phyloP scores from a whole-genome alignment of 352 stramenopile species.

The Phytophthora pisi region DNA sequence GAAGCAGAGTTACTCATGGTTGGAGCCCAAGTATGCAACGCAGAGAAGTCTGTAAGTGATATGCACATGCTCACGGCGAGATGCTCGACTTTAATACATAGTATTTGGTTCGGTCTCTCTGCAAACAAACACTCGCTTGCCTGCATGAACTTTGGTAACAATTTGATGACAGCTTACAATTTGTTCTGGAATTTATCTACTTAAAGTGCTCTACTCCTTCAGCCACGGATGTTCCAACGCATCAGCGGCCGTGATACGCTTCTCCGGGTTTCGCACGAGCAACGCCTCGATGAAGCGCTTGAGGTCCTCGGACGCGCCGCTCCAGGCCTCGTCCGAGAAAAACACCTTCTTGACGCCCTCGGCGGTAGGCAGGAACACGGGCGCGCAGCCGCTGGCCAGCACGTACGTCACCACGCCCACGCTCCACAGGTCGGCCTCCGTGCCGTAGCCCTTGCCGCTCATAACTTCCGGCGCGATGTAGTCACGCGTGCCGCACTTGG shows the following conservation, averaged over 20 bases:
- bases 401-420: slow-evolving; percentile 93
- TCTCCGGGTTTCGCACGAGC: slow-evolving; percentile 79
- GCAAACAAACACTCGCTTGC: slow-evolving; percentile 29
- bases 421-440: slow-evolving; percentile 94
- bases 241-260: slow-evolving; percentile 68
- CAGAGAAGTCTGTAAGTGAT: not conserved
- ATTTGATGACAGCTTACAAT: slow-evolving; percentile 17
- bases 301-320: slow-evolving; percentile 54
- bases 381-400: slow-evolving; percentile 81
- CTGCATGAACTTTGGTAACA: not conserved
- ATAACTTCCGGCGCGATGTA: slow-evolving; percentile 88
- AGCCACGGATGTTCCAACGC: slow-evolving; percentile 82
- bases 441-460: slow-evolving; percentile 92
- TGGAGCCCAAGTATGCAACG: slow-evolving; percentile 3
- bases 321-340: slow-evolving; percentile 77
- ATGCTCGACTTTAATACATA: slow-evolving; percentile 44
- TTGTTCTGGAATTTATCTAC: slow-evolving; percentile 15
- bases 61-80: not conserved
- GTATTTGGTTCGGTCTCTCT: slow-evolving; percentile 38
- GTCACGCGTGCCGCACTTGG: slow-evolving; percentile 83
- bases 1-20: slow-evolving; percentile 1
- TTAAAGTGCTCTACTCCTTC: slow-evolving; percentile 31
- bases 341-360: slow-evolving; percentile 78
- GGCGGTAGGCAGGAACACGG: slow-evolving; percentile 65
- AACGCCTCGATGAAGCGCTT: slow-evolving; percentile 79